phyloP scores from a whole-genome alignment of 2,329 filamentous ascomycete species.

The Talaromyces sp. region DNA sequence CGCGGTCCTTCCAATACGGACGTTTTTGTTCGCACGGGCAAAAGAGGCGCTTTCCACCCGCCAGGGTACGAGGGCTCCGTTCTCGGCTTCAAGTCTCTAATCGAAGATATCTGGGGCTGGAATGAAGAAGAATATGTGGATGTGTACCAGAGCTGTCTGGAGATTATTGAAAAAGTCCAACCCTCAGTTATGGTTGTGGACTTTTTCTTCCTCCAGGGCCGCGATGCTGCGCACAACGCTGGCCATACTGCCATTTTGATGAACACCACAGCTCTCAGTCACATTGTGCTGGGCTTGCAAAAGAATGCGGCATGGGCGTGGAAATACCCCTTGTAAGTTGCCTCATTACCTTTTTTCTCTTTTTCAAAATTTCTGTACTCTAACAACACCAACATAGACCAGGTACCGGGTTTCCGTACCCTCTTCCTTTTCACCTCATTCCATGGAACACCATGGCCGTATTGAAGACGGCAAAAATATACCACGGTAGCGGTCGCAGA shows the following conservation, averaged over 20 bases:
- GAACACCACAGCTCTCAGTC: conserved; percentile 1
- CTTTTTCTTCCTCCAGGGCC: conserved; percentile 38
- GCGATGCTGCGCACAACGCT: conserved; percentile 44
- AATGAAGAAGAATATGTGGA: conserved; percentile 35
- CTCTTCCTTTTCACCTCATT: conserved; percentile 41
- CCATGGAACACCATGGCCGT: conserved; percentile 33
- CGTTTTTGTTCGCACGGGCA: conserved; percentile 25
- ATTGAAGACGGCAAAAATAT: conserved; percentile 21
- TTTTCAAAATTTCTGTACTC: not conserved
- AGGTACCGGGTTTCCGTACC: conserved; percentile 42
- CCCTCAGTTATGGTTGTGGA: conserved; percentile 42
- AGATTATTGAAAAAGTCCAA: conserved; percentile 32
- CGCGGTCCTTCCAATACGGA: conserved; percentile 27
- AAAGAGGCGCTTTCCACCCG: conserved; percentile 22
- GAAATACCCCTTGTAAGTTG: conserved; percentile 29
- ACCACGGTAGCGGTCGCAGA: conserved; percentile 18
- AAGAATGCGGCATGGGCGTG: conserved; percentile 26
- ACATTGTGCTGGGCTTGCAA: conserved; percentile 32
- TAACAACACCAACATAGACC: conserved; percentile 23
- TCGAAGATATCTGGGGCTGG: conserved; percentile 30
- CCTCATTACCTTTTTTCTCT: not conserved
- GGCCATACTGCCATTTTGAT: conserved; percentile 27
- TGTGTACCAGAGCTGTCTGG: conserved; percentile 33
- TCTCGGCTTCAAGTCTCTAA: conserved; percentile 25
- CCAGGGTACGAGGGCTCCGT: conserved; percentile 32